Evolutionary conservation across 2,329 filamentous ascomycete genomes (phyloP).

Genomic region (Ophidiomyces ophidiicola): DNA sequence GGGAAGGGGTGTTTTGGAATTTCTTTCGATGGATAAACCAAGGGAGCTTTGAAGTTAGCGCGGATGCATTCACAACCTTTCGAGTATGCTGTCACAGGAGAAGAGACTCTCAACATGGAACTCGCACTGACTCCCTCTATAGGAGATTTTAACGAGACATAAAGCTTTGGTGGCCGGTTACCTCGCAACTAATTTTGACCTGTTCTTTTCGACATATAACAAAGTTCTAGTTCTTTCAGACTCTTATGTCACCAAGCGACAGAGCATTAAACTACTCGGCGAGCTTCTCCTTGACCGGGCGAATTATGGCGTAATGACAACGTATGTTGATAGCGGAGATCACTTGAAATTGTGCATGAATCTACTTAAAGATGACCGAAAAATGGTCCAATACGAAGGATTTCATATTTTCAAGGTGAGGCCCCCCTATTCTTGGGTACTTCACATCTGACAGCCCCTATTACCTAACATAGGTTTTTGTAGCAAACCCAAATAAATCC

Average conservation of each 20-base stretch:
- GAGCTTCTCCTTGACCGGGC: constrained; percentile 89
- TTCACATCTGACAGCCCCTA: constrained; percentile 5
- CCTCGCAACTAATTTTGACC: constrained; percentile 75
- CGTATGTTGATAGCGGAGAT: constrained; percentile 87
- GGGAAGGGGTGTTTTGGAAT: constrained; percentile 82
- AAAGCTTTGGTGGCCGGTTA: constrained; percentile 84
- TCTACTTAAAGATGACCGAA: constrained; percentile 81
- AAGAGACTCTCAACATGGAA: background rate
- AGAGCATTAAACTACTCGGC: constrained; percentile 93
- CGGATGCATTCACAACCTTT: constrained; percentile 96
- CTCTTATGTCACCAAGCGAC: constrained; percentile 93
- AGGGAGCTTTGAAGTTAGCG: constrained; percentile 89
- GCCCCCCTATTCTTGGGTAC: constrained; percentile 11
- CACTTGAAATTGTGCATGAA: constrained; percentile 99
- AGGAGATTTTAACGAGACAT: constrained; percentile 91
- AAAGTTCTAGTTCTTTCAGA: constrained; percentile 75
- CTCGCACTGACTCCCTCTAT: constrained; percentile 1
- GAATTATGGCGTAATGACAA: constrained; percentile 97
- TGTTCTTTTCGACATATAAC: constrained; percentile 91
- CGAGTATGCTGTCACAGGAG: constrained; percentile 43
- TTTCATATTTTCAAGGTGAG: constrained; percentile 92
- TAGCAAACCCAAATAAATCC: constrained; percentile 97
- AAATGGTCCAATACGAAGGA: constrained; percentile 98
- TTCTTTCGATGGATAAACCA: constrained; percentile 98
- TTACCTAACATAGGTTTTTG: constrained; percentile 56